Percentiles rank a stretch among this genome's conserved stretches.
These are phyloP conservation scores for Solanum pennellii DNA, from an alignment of 257 asterid genomes.

Conservation along the genomic window DNA sequence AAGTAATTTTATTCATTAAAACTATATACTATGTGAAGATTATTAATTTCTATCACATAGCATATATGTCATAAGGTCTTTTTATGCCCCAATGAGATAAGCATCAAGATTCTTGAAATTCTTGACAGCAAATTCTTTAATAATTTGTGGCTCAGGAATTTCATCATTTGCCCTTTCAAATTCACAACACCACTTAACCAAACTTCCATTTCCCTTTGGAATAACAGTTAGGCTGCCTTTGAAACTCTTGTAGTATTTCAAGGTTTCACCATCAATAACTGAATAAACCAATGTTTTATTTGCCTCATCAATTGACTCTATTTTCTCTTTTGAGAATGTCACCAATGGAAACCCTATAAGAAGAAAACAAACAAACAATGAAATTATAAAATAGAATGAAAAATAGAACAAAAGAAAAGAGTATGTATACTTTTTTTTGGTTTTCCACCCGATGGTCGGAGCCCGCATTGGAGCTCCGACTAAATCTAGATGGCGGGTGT, in stretches of 20 bases:
- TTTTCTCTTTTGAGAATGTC: constrained; percentile 50
- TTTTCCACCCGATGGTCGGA: too few species aligned
- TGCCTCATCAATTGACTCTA: constrained; percentile 54
- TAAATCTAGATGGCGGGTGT: too few species aligned
- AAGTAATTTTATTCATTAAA: neutral
- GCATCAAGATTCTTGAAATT: constrained; percentile 65
- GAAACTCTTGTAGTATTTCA: constrained; percentile 57
- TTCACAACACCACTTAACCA: constrained; percentile 57
- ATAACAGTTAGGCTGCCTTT: constrained; percentile 29
- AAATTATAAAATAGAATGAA: too few species aligned
- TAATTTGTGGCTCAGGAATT: constrained; percentile 46
- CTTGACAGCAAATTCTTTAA: constrained; percentile 62
- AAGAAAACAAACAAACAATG: neutral
- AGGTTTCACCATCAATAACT: constrained; percentile 57
- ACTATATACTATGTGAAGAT: neutral
- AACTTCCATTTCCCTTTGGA: constrained; percentile 38
- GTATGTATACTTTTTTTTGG: too few species aligned
- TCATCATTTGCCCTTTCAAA: constrained; percentile 55
- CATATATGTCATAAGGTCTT: neutral
- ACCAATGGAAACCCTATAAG: constrained; percentile 31
- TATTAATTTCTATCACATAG: neutral
- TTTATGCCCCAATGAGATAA: constrained; percentile 23
- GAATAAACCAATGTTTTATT: constrained; percentile 26
- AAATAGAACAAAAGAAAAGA: too few species aligned
- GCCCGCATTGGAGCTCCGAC: too few species aligned